Conservation (phyloP, 2,329 filamentous ascomycete species). For the Sporothrix schenckii region DNA sequence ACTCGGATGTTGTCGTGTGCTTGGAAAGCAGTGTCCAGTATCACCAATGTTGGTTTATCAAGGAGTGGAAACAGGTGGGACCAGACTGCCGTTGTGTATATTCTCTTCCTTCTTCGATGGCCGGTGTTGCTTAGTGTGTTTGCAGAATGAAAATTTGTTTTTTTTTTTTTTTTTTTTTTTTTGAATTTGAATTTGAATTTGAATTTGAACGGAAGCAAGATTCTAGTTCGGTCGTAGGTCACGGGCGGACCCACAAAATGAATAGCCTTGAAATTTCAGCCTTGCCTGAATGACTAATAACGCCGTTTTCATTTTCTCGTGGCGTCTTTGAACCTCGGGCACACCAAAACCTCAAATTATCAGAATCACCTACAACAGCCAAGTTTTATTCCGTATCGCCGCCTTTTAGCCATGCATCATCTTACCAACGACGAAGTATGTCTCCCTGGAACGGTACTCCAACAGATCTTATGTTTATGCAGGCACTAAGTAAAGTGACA, state of each 20-base stretch:
- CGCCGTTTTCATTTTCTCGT: neutral
- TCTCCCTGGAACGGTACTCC: neutral
- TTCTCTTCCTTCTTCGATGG: neutral
- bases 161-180: no score
- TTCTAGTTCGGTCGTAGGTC: no score
- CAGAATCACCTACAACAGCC: neutral
- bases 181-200: no score
- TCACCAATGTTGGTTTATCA: neutral
- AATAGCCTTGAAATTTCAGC: conserved; percentile 15
- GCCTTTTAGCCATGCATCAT: conserved; percentile 40
- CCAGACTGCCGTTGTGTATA: neutral
- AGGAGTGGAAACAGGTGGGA: neutral
- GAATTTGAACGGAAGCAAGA: no score
- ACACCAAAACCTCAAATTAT: neutral
- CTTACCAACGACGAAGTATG: conserved; percentile 48
- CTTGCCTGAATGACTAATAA: conserved; percentile 31
- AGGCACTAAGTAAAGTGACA: neutral
- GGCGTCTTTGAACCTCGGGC: neutral
- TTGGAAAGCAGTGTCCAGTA: neutral
- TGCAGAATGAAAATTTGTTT: neutral
- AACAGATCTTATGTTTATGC: neutral
- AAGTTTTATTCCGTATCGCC: neutral
- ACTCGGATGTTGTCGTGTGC: neutral
- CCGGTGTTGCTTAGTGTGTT: neutral
- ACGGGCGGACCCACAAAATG: neutral